These are phyloP conservation scores for Fusarium bulbicola DNA, from an alignment of 2,329 filamentous ascomycete genomes.

Conservation along the genomic window DNA sequence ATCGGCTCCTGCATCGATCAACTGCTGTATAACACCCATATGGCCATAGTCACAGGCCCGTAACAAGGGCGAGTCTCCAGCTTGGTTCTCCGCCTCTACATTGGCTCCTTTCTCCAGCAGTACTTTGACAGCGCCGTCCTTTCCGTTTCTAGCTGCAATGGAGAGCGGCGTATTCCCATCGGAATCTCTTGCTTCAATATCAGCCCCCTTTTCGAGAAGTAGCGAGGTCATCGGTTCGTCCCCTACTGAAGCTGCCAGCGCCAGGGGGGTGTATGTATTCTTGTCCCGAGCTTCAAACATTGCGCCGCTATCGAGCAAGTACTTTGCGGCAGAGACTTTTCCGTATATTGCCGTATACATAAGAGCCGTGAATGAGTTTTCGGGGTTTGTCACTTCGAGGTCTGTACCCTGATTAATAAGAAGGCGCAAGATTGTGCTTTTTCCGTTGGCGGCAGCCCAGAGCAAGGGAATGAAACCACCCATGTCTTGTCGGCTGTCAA, in stretches of 20 bases:
- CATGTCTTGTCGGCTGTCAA: not conserved
- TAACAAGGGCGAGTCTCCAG: not conserved
- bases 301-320: not conserved
- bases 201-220: not conserved
- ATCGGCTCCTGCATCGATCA: not conserved
- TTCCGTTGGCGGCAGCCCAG: not conserved
- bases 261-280: accelerated
- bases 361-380: not conserved
- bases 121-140: accelerated
- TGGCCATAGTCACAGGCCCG: not conserved
- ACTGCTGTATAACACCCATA: not conserved
- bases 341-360: not conserved
- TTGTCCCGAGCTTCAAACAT: not conserved
- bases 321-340: not conserved
- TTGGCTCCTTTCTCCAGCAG: not conserved
- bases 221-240: not conserved
- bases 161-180: not conserved
- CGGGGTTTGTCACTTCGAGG: not conserved
- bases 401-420: not conserved
- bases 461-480: not conserved
- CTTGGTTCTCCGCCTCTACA: not conserved
- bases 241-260: not conserved
- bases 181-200: not conserved
- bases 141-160: not conserved
- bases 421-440: not conserved